Percentiles rank a stretch among this genome's conserved stretches.
Evolutionary conservation across 108 stramenopile genomes (phyloP).

Genomic region (Pseudonitzschia delicatissima): DNA sequence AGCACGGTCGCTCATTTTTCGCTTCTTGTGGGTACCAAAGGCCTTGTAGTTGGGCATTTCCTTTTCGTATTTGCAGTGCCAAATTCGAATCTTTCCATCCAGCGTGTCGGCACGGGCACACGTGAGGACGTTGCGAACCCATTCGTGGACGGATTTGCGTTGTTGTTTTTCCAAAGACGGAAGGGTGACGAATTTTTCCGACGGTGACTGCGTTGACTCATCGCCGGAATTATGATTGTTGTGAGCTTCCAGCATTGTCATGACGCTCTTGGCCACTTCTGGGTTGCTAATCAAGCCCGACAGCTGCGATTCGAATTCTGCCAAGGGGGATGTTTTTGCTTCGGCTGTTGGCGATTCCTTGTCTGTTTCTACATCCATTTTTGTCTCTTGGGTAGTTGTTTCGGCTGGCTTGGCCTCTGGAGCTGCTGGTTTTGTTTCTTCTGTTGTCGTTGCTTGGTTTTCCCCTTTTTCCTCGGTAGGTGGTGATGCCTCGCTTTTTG

Average conservation of each 20-base stretch:
- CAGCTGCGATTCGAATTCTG: slow-evolving; percentile 20
- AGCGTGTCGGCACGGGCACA: slow-evolving; percentile 63
- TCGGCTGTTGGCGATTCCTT: background rate
- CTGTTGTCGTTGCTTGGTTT: background rate
- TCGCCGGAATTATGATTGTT: slow-evolving; percentile 1
- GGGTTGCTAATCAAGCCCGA: slow-evolving; percentile 28
- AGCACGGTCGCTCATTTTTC: slow-evolving; percentile 15
- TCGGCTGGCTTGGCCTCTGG: background rate
- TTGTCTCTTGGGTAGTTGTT: background rate
- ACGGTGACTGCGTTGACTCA: no score
- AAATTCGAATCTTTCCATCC: slow-evolving; percentile 67
- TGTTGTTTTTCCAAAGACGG: slow-evolving; percentile 60
- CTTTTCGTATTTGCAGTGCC: slow-evolving; percentile 63
- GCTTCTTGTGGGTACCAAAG: slow-evolving; percentile 30
- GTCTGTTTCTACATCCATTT: background rate
- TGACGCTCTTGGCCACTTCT: slow-evolving; percentile 31
- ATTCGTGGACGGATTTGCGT: slow-evolving; percentile 59
- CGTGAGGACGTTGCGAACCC: slow-evolving; percentile 45
- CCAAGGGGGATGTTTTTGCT: background rate
- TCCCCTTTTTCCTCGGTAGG: background rate
- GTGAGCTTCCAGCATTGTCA: slow-evolving; percentile 39
- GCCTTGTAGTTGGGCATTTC: slow-evolving; percentile 72
- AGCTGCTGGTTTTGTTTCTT: background rate
- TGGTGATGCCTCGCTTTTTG: slow-evolving; percentile 4
- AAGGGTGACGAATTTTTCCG: slow-evolving; percentile 51